Evolutionary conservation across 306 rosid genomes (phyloP), one percentile per base, ranked within the genome.

Genomic region (Vigna unguiculata): DNA sequence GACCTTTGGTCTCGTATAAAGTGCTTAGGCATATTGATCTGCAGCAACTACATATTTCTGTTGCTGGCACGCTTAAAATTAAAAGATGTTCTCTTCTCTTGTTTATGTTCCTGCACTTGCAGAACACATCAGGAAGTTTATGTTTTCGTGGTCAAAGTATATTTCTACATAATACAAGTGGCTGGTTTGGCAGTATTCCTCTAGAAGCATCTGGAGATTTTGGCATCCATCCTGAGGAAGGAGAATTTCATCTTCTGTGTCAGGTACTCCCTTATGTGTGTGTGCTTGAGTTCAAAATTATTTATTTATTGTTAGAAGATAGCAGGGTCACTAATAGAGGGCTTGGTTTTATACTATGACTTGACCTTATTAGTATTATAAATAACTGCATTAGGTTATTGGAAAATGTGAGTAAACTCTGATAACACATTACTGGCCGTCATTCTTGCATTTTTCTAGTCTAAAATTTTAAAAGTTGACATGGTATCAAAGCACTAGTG

Each of bases 171-270:
- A 92, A 92, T 83, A 90, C 93, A 78, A 87, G 86, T 83, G 98
- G 98, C 78, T 90, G 90, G 90, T 95, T 92, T 84, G 98, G 98
- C 64, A 85, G 86, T 72, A 86, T 90, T 83, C 97, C 98, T 79
- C 62, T 95, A 46, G 98, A 95, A 87, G 96, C 92, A 61, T 92
- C 98, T 62, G 98, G 98, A 74, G 97, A 95, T 83, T 95, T 90
- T 79, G 98, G 98, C 66, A 92, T 95, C 81, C 80, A 95, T 83
- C 98, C 98, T 0, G 98, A 90, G 65, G 93, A 95, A 80, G 98
- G 98, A 77, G 96, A 95, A 81, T 90, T 90, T 83, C 93, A 92
- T 89, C 87, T 95, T 55, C 89, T 90, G 96, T 95, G 95, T 82
- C 97, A 92, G 98, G 98, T 94, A 71, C 48, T 62, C 49, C 12